Conservation (phyloP, 768 basidiomycete species). For the Tephrocybe sp. region DNA sequence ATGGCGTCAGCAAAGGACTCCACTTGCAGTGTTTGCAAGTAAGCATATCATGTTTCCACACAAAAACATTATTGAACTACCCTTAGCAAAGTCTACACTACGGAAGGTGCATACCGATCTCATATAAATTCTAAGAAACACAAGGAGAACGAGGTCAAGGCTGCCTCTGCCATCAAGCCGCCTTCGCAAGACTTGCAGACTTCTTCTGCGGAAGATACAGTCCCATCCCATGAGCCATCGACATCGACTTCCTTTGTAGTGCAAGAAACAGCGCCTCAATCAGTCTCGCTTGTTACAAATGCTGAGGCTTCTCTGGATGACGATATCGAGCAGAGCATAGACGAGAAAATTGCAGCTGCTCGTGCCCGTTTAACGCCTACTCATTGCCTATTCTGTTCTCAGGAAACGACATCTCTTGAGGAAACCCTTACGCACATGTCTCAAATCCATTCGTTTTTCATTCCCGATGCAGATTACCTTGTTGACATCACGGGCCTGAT, state of each 20-base stretch:
- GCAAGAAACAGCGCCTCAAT: constrained; percentile 18
- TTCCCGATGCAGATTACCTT: constrained; percentile 92
- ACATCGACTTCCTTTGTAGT: constrained; percentile 13
- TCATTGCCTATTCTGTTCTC: constrained; percentile 86
- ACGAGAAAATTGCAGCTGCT: constrained; percentile 73
- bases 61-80: constrained; percentile 1
- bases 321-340: constrained; percentile 57
- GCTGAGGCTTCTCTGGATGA: constrained; percentile 30
- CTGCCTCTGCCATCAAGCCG: constrained; percentile 22
- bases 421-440: constrained; percentile 89
- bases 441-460: constrained; percentile 84
- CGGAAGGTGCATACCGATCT: constrained; percentile 85
- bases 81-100: constrained; percentile 81
- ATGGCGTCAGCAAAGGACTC: constrained; percentile 58
- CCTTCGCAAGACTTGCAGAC: background rate
- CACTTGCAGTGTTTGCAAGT: constrained; percentile 85
- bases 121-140: constrained; percentile 91
- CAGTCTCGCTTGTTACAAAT: constrained; percentile 27
- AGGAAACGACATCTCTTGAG: constrained; percentile 48
- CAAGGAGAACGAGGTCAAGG: constrained; percentile 69
- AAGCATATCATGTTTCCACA: constrained; percentile 29
- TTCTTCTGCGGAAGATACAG: background rate
- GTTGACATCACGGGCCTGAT: constrained; percentile 82
- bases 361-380: constrained; percentile 58
- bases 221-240: constrained; percentile 3